Percentiles rank a stretch among this genome's conserved stretches.
phyloP scores from a whole-genome alignment of 306 rosid species.

The Geum urbanum region DNA sequence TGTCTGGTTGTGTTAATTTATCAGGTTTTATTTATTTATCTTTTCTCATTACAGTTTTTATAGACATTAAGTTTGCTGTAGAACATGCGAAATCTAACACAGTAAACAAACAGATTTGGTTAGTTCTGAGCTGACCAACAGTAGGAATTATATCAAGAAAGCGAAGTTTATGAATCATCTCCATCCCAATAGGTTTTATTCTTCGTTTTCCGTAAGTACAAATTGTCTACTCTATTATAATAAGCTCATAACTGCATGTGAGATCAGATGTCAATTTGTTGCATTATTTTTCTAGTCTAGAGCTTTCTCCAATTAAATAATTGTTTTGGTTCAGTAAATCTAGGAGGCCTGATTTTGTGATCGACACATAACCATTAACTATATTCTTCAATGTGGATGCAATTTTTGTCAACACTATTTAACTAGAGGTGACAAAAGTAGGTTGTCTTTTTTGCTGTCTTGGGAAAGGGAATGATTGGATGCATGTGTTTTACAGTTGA shows the following conservation, averaged over 20 bases:
- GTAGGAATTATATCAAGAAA: neutral
- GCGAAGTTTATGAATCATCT: neutral
- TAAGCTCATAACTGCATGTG: neutral
- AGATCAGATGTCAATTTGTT: conserved; percentile 9
- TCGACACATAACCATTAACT: conserved; percentile 15
- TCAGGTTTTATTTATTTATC: neutral
- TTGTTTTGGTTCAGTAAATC: conserved; percentile 21
- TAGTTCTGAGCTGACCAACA: neutral
- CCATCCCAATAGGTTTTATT: neutral
- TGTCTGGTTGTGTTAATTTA: neutral
- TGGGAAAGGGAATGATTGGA: conserved; percentile 14
- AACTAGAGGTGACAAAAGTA: conserved; percentile 37
- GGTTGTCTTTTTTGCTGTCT: conserved; percentile 30
- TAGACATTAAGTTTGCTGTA: neutral
- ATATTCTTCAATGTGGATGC: neutral
- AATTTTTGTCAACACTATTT: conserved; percentile 27
- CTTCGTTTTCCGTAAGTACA: neutral
- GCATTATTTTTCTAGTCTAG: neutral
- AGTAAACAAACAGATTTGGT: neutral
- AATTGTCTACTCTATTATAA: neutral
- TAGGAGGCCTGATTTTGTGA: conserved; percentile 16
- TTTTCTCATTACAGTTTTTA: neutral
- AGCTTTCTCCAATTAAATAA: neutral
- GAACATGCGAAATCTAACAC: neutral
- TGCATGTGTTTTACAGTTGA: conserved; percentile 29